A percentile compares a stretch with the other conserved stretches of the same genome.
Evolutionary conservation across 352 stramenopile genomes (phyloP).

Genomic region (Globisporangium paddicum): DNA sequence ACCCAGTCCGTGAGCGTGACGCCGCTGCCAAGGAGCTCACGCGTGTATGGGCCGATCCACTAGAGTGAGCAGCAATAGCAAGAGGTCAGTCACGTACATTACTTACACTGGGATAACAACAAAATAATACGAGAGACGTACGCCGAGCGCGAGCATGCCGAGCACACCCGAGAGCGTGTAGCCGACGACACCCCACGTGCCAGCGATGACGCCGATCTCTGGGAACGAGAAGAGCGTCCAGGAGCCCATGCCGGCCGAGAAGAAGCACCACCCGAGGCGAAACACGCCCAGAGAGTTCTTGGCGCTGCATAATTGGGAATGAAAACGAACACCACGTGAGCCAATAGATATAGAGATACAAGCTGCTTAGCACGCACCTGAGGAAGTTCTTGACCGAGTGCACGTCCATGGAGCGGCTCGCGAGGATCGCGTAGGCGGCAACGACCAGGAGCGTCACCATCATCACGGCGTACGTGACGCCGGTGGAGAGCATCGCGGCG

Average conservation of each 20-base stretch:
- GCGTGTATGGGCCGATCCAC: slow-evolving; percentile 50
- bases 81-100: background rate
- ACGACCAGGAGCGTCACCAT: slow-evolving; percentile 58
- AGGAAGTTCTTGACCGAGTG: slow-evolving; percentile 59
- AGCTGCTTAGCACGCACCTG: slow-evolving; percentile 41
- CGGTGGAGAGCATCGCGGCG: slow-evolving; percentile 36
- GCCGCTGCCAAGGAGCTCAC: slow-evolving; percentile 57
- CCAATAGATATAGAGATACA: background rate
- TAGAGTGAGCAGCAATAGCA: background rate
- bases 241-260: slow-evolving; percentile 69
- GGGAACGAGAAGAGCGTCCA: slow-evolving; percentile 77
- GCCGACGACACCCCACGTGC: slow-evolving; percentile 71
- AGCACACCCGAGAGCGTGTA: slow-evolving; percentile 63
- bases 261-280: slow-evolving; percentile 74
- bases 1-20: slow-evolving; percentile 74
- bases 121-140: slow-evolving; percentile 10
- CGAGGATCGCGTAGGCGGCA: slow-evolving; percentile 55
- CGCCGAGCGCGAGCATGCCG: slow-evolving; percentile 50
- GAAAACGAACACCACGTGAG: background rate
- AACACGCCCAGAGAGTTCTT: slow-evolving; percentile 60
- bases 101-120: background rate
- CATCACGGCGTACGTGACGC: slow-evolving; percentile 52
- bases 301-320: slow-evolving; percentile 22
- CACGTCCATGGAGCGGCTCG: slow-evolving; percentile 51
- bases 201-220: slow-evolving; percentile 63